Evolutionary conservation across 2,329 filamentous ascomycete genomes (phyloP).

Genomic region (Exophiala oligosperma): DNA sequence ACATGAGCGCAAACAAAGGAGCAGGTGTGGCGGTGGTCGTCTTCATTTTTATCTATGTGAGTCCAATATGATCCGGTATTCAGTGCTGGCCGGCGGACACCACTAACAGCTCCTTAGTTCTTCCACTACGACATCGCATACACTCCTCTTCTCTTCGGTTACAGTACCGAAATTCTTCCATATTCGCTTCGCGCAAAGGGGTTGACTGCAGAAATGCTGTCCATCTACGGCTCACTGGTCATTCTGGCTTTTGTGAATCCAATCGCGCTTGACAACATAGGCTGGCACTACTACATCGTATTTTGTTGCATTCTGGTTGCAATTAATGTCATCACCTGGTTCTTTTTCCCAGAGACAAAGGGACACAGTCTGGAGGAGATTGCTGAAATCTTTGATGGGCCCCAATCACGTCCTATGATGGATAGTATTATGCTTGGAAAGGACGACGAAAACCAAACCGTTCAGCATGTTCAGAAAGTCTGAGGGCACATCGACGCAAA

Average conservation of each 20-base stretch:
- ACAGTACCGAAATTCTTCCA: constrained; percentile 51
- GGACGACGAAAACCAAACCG: background rate
- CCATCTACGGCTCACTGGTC: constrained; percentile 30
- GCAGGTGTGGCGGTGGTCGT: constrained; percentile 40
- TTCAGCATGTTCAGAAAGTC: background rate
- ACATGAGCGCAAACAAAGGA: constrained; percentile 29
- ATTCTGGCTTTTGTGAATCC: constrained; percentile 36
- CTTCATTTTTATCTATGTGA: constrained; percentile 43
- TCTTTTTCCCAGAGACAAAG: constrained; percentile 35
- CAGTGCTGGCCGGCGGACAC: background rate
- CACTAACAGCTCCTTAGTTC: background rate
- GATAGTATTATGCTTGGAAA: background rate
- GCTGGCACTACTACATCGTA: constrained; percentile 39
- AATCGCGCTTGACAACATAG: constrained; percentile 35
- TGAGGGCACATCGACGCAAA: background rate
- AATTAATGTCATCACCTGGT: constrained; percentile 28
- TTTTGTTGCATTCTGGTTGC: constrained; percentile 34
- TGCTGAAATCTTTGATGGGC: constrained; percentile 9
- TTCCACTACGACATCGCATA: constrained; percentile 39
- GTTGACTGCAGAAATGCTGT: constrained; percentile 34
- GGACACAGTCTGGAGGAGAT: constrained; percentile 23
- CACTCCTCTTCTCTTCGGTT: constrained; percentile 34
- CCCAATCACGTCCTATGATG: background rate
- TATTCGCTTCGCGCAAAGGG: constrained; percentile 51
- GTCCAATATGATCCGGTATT: constrained; percentile 29